Percentiles rank a stretch among this genome's conserved stretches.
Evolutionary conservation across 1,284 basidiomycete genomes (phyloP).

Genomic region (Cryptococcus sp.): DNA sequence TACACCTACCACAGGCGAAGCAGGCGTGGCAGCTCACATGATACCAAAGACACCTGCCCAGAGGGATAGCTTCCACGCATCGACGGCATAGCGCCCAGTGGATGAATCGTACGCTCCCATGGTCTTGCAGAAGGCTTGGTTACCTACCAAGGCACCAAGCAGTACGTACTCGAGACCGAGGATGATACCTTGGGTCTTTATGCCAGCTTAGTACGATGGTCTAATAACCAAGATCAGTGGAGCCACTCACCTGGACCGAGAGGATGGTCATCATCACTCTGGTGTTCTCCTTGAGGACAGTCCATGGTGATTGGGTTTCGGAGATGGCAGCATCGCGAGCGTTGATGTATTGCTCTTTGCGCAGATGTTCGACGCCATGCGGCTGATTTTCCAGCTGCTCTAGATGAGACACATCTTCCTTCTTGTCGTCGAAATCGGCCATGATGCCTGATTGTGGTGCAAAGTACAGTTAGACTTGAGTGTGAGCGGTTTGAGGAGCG

Average conservation of each 20-base stretch:
- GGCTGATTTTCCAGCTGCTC: too few species aligned
- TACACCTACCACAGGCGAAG: neutral
- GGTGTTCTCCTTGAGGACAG: neutral
- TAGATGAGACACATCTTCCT: too few species aligned
- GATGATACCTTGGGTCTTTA: conserved; percentile 9
- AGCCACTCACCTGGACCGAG: neutral
- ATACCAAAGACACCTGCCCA: conserved; percentile 15
- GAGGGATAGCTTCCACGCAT: conserved; percentile 5
- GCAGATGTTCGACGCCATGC: neutral
- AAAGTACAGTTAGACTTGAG: too few species aligned
- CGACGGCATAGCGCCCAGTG: neutral
- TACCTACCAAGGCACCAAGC: conserved; percentile 8
- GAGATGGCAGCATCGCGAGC: neutral
- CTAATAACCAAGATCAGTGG: neutral
- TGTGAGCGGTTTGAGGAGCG: too few species aligned
- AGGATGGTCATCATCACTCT: neutral
- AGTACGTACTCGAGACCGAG: conserved; percentile 12
- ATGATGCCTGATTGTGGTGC: too few species aligned
- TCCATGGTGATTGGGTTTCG: neutral
- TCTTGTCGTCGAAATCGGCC: too few species aligned
- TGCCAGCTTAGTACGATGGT: neutral
- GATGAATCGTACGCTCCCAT: conserved; percentile 6
- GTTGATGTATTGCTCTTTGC: neutral
- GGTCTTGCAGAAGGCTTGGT: conserved; percentile 6
- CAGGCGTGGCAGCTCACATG: neutral